Evolutionary conservation across 2,329 filamentous ascomycete species (phyloP), one percentile per base, ranked within the genome.

Genomic region (Cytospora leucostoma): DNA sequence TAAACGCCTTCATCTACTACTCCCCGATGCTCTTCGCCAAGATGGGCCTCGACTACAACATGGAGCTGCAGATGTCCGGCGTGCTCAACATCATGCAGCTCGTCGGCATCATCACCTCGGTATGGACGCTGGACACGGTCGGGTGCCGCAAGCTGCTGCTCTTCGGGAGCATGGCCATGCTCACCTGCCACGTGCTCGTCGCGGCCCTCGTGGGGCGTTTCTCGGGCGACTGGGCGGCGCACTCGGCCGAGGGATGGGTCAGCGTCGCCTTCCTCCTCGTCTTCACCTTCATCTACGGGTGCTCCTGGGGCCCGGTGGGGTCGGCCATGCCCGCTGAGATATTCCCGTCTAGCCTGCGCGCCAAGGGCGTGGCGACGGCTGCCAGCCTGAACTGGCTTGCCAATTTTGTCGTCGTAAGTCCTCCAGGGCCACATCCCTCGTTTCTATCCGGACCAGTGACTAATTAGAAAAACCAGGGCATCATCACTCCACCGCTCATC

Each of bases 291-390:
- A 27, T 56, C 6, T 62, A 57, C 15, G 60, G 60, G 1, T 49
- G 53, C 44, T 40, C 53, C 21, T 62, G 60, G 60, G 60, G 60
- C 19, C 60, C 60, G 1, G 60, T 58, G 4, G 53, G 53, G 0
- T 58, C 47, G 60, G 60, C 54, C 2, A 51, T 82, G 69, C 72
- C 81, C 0, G 71, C 79, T 4, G 87, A 90, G 69, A 83, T 89
- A 10, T 90, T 88, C 71, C 84, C 87, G 0, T 80, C 79, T 0
- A 84, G 82, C 2, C 76, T 88, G 1, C 78, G 87, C 8, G 84
- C 86, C 1, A 89, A 90, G 70, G 87, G 87, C 27, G 83, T 87
- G 3, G 83, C 85, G 0, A 75, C 88, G 11, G 81, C 81, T 0
- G 86, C 84, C 0, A 83, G 80, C 66, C 81, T 80, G 2, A 88